Evolutionary conservation across 2,329 filamentous ascomycete species (phyloP), one percentile per base, ranked within the genome.

Genomic region (Alternaria rosae): DNA sequence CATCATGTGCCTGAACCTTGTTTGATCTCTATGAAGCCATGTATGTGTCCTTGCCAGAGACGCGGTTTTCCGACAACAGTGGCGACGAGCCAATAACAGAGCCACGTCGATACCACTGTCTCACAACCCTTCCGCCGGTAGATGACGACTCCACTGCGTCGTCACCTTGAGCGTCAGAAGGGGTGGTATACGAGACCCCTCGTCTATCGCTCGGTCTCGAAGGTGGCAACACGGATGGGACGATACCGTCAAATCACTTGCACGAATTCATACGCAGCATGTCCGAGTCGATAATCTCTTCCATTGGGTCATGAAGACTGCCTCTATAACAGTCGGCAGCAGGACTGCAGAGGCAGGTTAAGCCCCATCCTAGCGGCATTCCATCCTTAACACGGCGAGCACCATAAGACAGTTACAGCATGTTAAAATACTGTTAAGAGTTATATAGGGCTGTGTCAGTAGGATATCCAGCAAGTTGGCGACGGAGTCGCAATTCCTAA

Each of bases 301-400:
- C 44, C 44, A 26, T 48, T 48, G 44, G 23, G 38, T 88, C 20
- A 86, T 95, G 69, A 92, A 90, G 76, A 95, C 92, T 65, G 91
- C 91, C 54, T 93, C 90, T 64, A 84, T 92, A 65, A 96, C 92
- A 65, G 82, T 93, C 62, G 86, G 89, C 53, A 70, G 59, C 10
- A 43, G 41, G 4, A 42, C 41, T 42, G 41, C 41, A 42, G 41
- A n/a, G 17, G 41, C 13, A 38, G 32, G 32, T 38, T 42, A 11
- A 42, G 41, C 41, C 41, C 41, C 9, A 42, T 42, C 28, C 28
- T 30, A 30, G 28, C 28, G 28, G 28, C 4, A 30, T 30, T 30
- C 28, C 28, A 30, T 30, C 28, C 28, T 30, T 30, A 30, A 30
- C 28, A n/a, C n/a, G n/a, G n/a, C n/a, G n/a, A n/a, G n/a, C n/a